These are phyloP conservation scores for Helicocarpus griseus DNA, from an alignment of 2,329 filamentous ascomycete species.

Conservation along the genomic window DNA sequence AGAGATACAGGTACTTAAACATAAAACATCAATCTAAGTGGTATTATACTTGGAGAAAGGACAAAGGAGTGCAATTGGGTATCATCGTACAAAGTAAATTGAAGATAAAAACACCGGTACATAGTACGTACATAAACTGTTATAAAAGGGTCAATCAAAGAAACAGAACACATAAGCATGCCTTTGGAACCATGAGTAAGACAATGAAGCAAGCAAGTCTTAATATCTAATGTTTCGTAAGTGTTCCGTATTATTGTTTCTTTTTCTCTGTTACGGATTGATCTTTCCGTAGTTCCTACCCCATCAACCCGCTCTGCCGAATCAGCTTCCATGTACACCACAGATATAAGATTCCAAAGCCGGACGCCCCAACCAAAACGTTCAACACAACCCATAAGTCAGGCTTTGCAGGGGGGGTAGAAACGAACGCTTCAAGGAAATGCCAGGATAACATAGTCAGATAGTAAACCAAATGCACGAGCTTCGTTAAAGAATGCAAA, in stretches of 20 bases:
- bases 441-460: constrained; percentile 73
- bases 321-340: constrained; percentile 71
- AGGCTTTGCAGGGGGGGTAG: constrained; percentile 65
- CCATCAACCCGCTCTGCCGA: constrained; percentile 13
- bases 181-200: too few relatives aligned
- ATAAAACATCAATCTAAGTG: too few relatives aligned
- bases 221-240: too few relatives aligned
- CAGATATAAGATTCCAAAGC: constrained; percentile 77
- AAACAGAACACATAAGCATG: too few relatives aligned
- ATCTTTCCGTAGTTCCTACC: background rate
- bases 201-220: too few relatives aligned
- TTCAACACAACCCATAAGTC: constrained; percentile 94
- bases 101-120: too few relatives aligned
- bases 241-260: constrained; percentile 1
- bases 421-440: constrained; percentile 56
- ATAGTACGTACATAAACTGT: too few relatives aligned
- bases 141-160: too few relatives aligned
- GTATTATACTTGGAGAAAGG: too few relatives aligned
- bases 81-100: too few relatives aligned
- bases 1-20: too few relatives aligned
- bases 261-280: constrained; percentile 2
- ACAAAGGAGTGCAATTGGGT: too few relatives aligned
- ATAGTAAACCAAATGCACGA: constrained; percentile 71
- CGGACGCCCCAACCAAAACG: constrained; percentile 72
- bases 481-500: constrained; percentile 49